Conservation (phyloP, 176 grass and related monocot genomes). For the Bromus sterilis region DNA sequence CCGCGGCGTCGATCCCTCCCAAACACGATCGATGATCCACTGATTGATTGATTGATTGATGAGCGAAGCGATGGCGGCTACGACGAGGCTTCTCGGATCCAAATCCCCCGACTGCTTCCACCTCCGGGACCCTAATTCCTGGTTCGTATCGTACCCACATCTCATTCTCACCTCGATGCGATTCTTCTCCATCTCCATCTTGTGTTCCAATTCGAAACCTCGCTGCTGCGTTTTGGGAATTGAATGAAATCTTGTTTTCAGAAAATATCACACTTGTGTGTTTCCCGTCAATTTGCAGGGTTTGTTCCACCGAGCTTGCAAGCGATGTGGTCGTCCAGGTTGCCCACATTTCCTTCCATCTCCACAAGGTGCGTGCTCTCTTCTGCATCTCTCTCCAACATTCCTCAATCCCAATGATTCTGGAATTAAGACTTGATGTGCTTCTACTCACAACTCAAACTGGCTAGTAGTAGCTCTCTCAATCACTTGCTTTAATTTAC, state of each 20-base stretch:
- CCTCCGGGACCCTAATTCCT: slow-evolving; percentile 25
- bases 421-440: not conserved
- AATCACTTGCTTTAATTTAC: not conserved
- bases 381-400: not conserved
- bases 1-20: not conserved
- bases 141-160: too few relatives aligned
- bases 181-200: too few relatives aligned
- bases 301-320: slow-evolving; percentile 44
- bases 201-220: too few relatives aligned
- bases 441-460: not conserved
- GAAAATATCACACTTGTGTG: too few relatives aligned
- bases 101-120: slow-evolving; percentile 37
- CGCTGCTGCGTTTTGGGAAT: too few relatives aligned
- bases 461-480: not conserved
- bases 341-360: slow-evolving; percentile 49
- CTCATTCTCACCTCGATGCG: too few relatives aligned
- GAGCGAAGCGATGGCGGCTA: not conserved
- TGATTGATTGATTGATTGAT: not conserved
- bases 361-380: slow-evolving; percentile 61
- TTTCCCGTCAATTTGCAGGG: too few relatives aligned
- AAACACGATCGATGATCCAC: not conserved
- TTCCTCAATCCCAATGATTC: not conserved
- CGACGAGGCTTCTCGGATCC: slow-evolving; percentile 37
- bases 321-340: slow-evolving; percentile 65
- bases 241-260: too few relatives aligned